Evolutionary conservation across 2,329 filamentous ascomycete species (phyloP).

Genomic region (Didymella pinodella): DNA sequence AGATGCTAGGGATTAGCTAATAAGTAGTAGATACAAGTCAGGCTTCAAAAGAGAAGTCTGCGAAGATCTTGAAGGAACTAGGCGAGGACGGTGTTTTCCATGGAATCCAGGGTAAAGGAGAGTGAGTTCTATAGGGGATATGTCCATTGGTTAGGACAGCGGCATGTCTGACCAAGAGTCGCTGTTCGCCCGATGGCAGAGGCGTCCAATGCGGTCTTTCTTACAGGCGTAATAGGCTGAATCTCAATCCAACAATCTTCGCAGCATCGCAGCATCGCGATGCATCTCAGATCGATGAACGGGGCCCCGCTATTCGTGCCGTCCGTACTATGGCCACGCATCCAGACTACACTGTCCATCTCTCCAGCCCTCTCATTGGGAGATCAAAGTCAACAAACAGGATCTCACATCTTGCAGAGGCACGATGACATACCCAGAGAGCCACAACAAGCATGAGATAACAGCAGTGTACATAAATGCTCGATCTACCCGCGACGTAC

Average conservation of each 20-base stretch:
- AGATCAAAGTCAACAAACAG: neutral
- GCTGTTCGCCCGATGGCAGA: neutral
- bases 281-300: neutral
- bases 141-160: no score
- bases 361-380: neutral
- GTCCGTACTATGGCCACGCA: constrained; percentile 4
- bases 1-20: no score
- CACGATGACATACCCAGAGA: neutral
- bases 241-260: neutral
- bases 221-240: neutral
- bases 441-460: neutral
- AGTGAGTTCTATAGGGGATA: neutral
- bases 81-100: constrained; percentile 7
- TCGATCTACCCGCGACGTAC: neutral
- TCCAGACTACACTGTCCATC: neutral
- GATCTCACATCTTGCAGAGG: neutral
- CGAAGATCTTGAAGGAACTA: constrained; percentile 3
- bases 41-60: constrained; percentile 12
- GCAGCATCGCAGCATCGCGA: neutral
- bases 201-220: neutral
- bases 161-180: no score
- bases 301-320: neutral
- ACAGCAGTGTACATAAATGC: neutral
- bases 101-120: constrained; percentile 9
- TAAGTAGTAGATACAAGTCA: constrained; percentile 16